Percentiles rank a stretch among this genome's conserved stretches.
Conservation (phyloP, 179 eudicot genomes). For the Pouteria campechiana region DNA sequence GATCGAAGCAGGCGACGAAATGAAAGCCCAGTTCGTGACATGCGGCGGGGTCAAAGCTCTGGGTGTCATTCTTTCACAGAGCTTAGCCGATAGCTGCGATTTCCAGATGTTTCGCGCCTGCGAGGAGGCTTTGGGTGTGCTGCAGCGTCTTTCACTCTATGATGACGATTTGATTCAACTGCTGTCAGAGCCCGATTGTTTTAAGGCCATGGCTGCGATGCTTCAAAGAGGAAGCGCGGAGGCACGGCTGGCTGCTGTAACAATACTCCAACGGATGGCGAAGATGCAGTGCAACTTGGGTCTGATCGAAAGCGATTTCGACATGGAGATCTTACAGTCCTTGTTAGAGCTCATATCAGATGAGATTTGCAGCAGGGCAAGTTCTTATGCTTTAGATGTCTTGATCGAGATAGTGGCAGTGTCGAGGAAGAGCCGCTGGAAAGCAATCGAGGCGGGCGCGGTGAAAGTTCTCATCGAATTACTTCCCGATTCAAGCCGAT, state of each 20-base stretch:
- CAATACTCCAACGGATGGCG: conserved; percentile 15
- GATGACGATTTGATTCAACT: conserved; percentile 10
- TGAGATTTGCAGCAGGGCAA: conserved; percentile 31
- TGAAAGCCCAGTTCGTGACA: conserved; percentile 11
- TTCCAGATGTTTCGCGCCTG: conserved; percentile 30
- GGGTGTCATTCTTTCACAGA: conserved; percentile 15
- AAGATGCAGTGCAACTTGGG: conserved; percentile 16
- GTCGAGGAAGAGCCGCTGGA: conserved; percentile 53
- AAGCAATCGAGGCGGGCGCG: conserved; percentile 56
- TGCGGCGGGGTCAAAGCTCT: conserved; percentile 23
- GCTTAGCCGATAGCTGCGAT: conserved; percentile 25
- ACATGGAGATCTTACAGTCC: conserved; percentile 30
- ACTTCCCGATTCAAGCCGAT: conserved; percentile 30
- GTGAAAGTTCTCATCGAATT: conserved; percentile 46
- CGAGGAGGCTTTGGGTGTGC: conserved; percentile 50
- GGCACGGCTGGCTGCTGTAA: conserved; percentile 21
- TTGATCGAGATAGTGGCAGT: conserved; percentile 36
- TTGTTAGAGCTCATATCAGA: conserved; percentile 35
- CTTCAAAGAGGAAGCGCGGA: conserved; percentile 37
- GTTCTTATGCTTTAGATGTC: conserved; percentile 28
- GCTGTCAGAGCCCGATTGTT: conserved; percentile 12
- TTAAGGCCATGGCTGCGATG: conserved; percentile 20
- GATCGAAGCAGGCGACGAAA: conserved; percentile 15
- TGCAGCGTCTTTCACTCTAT: conserved; percentile 15
- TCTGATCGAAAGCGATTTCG: conserved; percentile 15